These are phyloP conservation scores for Petunia secreta DNA, from an alignment of 257 asterid genomes.

Conservation along the genomic window DNA sequence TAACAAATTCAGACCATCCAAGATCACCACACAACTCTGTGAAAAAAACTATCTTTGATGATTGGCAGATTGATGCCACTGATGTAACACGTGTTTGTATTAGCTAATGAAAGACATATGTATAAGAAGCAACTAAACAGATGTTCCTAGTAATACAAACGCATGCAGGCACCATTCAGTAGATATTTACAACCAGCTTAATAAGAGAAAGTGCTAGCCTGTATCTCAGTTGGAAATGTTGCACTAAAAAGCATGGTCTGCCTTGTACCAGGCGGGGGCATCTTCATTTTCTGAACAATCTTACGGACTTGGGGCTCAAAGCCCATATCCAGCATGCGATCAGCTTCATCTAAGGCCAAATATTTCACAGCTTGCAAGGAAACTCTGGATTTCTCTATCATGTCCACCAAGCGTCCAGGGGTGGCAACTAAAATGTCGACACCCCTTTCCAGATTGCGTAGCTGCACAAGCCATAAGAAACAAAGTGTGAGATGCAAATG, in stretches of 20 bases:
- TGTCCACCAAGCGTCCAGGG: constrained; percentile 75
- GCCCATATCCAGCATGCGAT: constrained; percentile 87
- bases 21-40: neutral
- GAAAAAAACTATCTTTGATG: neutral
- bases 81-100: neutral
- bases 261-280: constrained; percentile 69
- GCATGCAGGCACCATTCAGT: neutral
- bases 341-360: constrained; percentile 78
- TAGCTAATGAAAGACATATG: too few species aligned
- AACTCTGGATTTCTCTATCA: constrained; percentile 61
- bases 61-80: neutral
- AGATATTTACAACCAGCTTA: neutral
- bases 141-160: neutral
- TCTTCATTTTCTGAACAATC: constrained; percentile 62
- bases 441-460: constrained; percentile 63
- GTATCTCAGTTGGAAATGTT: constrained; percentile 69
- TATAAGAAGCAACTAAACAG: neutral
- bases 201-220: constrained; percentile 37
- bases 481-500: neutral
- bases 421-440: constrained; percentile 85
- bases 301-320: constrained; percentile 67
- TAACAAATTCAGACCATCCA: neutral
- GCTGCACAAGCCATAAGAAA: constrained; percentile 34
- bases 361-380: constrained; percentile 56
- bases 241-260: constrained; percentile 86